Conservation (phyloP, 73 alveolate genomes). For the Blepharisma stoltei region DNA sequence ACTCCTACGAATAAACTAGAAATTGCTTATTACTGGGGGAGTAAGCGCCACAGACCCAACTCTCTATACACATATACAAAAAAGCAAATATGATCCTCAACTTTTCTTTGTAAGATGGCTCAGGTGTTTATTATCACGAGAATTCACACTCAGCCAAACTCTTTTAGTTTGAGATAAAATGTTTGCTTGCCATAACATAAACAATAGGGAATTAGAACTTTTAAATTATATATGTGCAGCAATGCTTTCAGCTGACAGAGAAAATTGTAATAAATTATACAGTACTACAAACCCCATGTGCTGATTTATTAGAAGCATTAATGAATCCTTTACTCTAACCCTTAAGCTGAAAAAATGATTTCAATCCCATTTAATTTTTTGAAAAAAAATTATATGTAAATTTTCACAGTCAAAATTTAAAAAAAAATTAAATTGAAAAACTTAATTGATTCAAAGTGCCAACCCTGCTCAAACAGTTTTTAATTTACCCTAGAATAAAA, state of each 20-base stretch:
- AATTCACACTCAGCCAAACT: conserved; percentile 39
- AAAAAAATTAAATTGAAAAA: no score
- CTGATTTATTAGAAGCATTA: neutral
- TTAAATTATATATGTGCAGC: conserved; percentile 5
- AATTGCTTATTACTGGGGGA: no score
- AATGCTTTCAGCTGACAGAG: neutral
- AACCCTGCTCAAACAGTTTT: no score
- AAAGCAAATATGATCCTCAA: conserved; percentile 55
- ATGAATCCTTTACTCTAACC: conserved; percentile 14
- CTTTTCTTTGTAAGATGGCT: conserved; percentile 66
- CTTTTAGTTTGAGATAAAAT: conserved; percentile 56
- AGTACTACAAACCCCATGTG: neutral
- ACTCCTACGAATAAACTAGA: no score
- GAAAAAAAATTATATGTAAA: no score
- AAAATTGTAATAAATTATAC: neutral
- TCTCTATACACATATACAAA: conserved; percentile 46
- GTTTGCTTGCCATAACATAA: neutral
- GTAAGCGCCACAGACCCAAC: conserved; percentile 37
- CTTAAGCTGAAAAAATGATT: no score
- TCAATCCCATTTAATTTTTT: no score
- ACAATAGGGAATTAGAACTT: neutral
- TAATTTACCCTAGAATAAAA: no score
- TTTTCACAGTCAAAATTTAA: no score
- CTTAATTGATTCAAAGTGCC: no score
- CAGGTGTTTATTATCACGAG: conserved; percentile 64